phyloP scores from a whole-genome alignment of 2,329 filamentous ascomycete species.

The Sporothrix variecibatus region DNA sequence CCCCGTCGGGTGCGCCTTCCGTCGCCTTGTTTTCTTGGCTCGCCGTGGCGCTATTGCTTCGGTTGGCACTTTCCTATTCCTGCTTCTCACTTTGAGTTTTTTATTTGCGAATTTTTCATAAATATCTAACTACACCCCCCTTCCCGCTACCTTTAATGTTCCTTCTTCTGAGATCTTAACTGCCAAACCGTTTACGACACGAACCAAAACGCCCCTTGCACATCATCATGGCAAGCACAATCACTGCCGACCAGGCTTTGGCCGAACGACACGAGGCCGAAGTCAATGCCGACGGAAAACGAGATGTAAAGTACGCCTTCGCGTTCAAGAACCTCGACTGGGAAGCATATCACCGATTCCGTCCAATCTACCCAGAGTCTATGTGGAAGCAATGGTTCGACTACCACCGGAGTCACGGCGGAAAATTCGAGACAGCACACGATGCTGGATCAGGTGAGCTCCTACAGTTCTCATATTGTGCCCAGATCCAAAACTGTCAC shows the following conservation, averaged over 20 bases:
- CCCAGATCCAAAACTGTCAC: not conserved
- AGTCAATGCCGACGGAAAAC: constrained; percentile 3
- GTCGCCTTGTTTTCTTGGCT: not conserved
- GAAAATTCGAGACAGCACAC: constrained; percentile 27
- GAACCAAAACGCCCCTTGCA: not conserved
- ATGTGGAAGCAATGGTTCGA: constrained; percentile 30
- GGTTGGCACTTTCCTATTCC: not conserved
- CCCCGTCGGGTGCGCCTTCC: not conserved
- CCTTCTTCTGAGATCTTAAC: not conserved
- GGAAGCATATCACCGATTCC: constrained; percentile 31
- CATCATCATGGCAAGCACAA: not conserved
- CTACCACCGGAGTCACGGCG: constrained; percentile 28
- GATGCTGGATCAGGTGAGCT: constrained; percentile 25
- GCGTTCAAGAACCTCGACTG: constrained; percentile 33
- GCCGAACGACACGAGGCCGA: constrained; percentile 27
- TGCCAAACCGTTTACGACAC: not conserved
- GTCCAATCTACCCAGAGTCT: constrained; percentile 30
- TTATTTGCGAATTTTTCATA: not conserved
- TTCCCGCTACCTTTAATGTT: not conserved
- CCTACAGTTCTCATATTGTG: too few relatives aligned
- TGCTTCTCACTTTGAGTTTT: not conserved
- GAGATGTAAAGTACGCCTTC: constrained; percentile 31
- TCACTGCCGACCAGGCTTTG: not conserved
- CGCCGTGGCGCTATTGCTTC: not conserved
- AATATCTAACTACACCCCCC: not conserved